phyloP scores from a whole-genome alignment of 306 rosid genomes.

The Casuarina equisetifolia region DNA sequence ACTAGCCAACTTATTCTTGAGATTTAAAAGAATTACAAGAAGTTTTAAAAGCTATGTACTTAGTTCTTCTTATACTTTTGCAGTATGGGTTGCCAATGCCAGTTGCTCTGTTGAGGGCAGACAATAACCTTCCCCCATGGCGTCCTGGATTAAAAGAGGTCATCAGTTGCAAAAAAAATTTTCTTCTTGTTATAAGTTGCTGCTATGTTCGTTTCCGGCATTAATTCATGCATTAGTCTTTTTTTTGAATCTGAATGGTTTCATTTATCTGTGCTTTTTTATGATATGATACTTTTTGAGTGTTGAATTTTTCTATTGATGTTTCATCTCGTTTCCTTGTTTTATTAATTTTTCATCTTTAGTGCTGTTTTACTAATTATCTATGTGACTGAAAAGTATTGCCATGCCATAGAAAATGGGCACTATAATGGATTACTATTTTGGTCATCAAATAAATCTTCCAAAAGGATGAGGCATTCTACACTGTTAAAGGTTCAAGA shows the following conservation, averaged over 20 bases:
- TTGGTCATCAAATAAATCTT: no score
- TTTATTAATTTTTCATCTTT: neutral
- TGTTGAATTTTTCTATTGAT: constrained; percentile 14
- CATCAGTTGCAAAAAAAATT: neutral
- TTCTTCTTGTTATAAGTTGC: neutral
- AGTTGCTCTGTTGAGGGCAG: constrained; percentile 81
- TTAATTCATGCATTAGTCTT: neutral
- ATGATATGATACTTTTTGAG: neutral
- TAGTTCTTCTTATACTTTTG: constrained; percentile 34
- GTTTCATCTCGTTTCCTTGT: constrained; percentile 3
- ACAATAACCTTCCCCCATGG: constrained; percentile 98
- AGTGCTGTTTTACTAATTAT: neutral
- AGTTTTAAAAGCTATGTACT: constrained; percentile 10
- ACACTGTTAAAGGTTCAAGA: neutral
- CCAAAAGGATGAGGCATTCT: no score
- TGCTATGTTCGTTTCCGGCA: neutral
- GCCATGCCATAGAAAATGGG: neutral
- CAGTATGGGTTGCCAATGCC: constrained; percentile 90
- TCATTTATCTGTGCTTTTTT: neutral
- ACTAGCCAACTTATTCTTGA: neutral
- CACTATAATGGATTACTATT: no score
- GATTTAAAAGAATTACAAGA: neutral
- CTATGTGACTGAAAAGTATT: neutral
- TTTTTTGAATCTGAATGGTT: neutral
- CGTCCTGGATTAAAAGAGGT: constrained; percentile 91